Base-by-base conservation (phyloP, 1,139 yeast species). In the Zhuliangozyma parablackwelliae region DNA sequence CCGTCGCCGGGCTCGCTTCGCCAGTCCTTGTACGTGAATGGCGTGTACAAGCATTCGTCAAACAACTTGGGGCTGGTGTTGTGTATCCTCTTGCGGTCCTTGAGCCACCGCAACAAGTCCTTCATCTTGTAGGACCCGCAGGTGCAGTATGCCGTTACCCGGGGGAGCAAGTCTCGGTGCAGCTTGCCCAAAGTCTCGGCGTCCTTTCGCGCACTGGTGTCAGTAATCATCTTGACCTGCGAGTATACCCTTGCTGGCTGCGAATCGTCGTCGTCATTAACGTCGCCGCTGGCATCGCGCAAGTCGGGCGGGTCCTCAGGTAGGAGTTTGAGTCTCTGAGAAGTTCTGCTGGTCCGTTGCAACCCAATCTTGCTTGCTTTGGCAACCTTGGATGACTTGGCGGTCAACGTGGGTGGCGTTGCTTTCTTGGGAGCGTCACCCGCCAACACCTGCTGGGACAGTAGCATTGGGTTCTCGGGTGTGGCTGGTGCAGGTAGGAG, bases 111-210 rank as follows among this genome's bases (percentile, higher is more conserved):
- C 39, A 84, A 70, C 32, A 92, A 64, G 37, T 90, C 97, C 49
- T 83, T 79, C 94, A 92, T 86, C 47, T 78, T 80, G 56, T 89
- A 92, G 21, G 95, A 81, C 28, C 96, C 92, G 31, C 97, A 89
- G 0, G 97, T 90, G 62, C 97, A 90, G 56, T 89, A 92, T 0
- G 96, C 96, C 0, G 97, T 90, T 2, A 90, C 97, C 48, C 98
- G 68, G 1, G 98, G 95, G 37, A 85, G 65, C 36, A 83, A 60
- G 33, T 82, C 84, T 42, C 98, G 71, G 56, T 92, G 97, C 47
- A 86, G 85, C 54, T 89, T 90, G 6, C 97, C 96, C 41, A 92
- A 67, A 30, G 90, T 77, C 55, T 89, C 97, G 1, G 98, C 98
- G 68, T 92, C 97, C 47, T 82, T 83, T 46, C 97, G 69, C 0